Conservation (phyloP, 768 basidiomycete species). For the Hericium erinaceus region DNA sequence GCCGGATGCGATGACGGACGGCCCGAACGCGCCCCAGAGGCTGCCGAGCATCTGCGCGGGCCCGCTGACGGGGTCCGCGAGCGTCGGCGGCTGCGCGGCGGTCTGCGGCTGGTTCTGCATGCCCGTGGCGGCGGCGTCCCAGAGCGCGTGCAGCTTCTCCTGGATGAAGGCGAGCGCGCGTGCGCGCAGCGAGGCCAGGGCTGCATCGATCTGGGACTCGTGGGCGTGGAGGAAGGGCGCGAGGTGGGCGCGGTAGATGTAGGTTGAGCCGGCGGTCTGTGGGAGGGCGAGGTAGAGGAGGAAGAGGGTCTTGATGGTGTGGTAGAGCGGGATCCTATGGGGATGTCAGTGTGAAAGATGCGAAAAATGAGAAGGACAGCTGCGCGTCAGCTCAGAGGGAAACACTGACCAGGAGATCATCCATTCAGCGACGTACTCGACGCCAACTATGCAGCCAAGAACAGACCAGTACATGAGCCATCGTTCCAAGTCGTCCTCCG, state of each 20-base stretch:
- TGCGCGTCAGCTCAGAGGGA: neutral
- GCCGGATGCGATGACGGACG: slow-evolving; percentile 58
- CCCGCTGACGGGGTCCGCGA: slow-evolving; percentile 48
- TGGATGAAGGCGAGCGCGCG: slow-evolving; percentile 57
- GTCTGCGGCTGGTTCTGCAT: slow-evolving; percentile 32
- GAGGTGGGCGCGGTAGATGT: slow-evolving; percentile 72
- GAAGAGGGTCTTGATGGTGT: slow-evolving; percentile 69
- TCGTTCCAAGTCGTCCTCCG: slow-evolving; percentile 77
- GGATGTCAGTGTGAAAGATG: slow-evolving; percentile 7
- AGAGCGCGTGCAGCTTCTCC: slow-evolving; percentile 48
- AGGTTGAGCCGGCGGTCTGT: slow-evolving; percentile 81
- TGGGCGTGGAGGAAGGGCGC: slow-evolving; percentile 77
- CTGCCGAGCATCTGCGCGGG: slow-evolving; percentile 56
- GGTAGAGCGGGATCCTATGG: slow-evolving; percentile 83
- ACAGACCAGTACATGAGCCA: slow-evolving; percentile 99
- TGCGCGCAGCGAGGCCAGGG: slow-evolving; percentile 56
- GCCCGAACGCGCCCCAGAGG: slow-evolving; percentile 76
- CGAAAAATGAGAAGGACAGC: slow-evolving; percentile 1
- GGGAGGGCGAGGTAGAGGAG: slow-evolving; percentile 87
- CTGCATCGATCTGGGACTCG: slow-evolving; percentile 77
- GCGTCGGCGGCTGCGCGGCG: slow-evolving; percentile 32
- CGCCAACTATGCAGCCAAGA: slow-evolving; percentile 67
- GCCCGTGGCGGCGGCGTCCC: slow-evolving; percentile 51
- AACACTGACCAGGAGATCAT: slow-evolving; percentile 67
- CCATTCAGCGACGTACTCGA: slow-evolving; percentile 86